Evolutionary conservation across 129 eudicot genomes (phyloP).

Genomic region (Glebionis coronaria): DNA sequence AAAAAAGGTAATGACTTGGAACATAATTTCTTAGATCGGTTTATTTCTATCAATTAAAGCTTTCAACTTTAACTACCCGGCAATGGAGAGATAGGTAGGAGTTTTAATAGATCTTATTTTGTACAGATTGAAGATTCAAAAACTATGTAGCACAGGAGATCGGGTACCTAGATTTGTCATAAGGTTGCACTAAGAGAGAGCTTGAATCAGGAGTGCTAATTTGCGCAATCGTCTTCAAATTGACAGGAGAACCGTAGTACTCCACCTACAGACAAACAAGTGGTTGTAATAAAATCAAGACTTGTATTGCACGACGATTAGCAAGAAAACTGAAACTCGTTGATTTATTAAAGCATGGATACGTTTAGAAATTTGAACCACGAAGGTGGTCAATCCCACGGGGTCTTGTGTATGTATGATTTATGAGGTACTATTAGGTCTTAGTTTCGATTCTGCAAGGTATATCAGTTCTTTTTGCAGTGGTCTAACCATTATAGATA

Average conservation of each 20-base stretch:
- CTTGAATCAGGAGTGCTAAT: conserved; percentile 92
- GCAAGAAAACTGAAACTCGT: neutral
- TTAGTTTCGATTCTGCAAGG: no score
- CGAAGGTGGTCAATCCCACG: neutral
- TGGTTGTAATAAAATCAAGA: neutral
- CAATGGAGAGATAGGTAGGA: neutral
- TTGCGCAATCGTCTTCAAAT: conserved; percentile 88
- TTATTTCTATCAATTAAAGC: conserved; percentile 3
- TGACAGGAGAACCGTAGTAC: conserved; percentile 87
- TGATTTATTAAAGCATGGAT: neutral
- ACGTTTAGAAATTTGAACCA: no score
- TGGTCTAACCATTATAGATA: no score
- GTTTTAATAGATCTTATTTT: no score
- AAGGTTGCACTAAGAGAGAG: conserved; percentile 82
- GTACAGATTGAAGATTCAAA: neutral
- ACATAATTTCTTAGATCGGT: no score
- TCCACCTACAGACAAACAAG: conserved; percentile 51
- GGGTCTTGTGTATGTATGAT: no score
- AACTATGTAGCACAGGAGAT: neutral
- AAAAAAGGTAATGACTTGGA: neutral
- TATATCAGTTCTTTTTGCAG: no score
- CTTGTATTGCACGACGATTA: neutral
- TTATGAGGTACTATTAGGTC: no score
- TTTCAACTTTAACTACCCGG: neutral
- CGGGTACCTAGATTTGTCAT: conserved; percentile 89